These are phyloP conservation scores for Phoenix roebelenii DNA, from an alignment of 176 grass and related monocot genomes.

Conservation along the genomic window DNA sequence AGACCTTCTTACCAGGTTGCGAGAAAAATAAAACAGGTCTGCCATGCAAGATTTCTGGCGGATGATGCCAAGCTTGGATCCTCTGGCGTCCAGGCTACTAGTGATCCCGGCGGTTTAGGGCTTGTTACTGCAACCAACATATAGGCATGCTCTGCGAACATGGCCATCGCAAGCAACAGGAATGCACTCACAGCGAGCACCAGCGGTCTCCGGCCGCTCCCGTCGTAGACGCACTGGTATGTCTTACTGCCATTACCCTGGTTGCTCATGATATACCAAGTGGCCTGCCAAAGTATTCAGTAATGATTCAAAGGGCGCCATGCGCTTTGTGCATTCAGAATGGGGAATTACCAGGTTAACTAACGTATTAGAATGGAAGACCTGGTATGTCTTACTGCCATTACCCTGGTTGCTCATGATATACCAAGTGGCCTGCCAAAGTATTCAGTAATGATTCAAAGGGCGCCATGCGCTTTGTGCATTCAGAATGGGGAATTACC, in stretches of 20 bases:
- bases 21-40: slow-evolving; percentile 67
- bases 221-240: slow-evolving; percentile 55
- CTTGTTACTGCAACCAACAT: slow-evolving; percentile 66
- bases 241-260: slow-evolving; percentile 25
- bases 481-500: not conserved
- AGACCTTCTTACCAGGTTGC: slow-evolving; percentile 42
- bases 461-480: not conserved
- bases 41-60: slow-evolving; percentile 35
- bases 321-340: not conserved
- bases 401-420: slow-evolving; percentile 38
- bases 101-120: slow-evolving; percentile 11
- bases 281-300: slow-evolving; percentile 29
- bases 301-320: not conserved
- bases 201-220: slow-evolving; percentile 45
- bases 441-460: not conserved
- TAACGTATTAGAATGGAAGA: too few species aligned
- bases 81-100: slow-evolving; percentile 23
- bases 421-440: slow-evolving; percentile 57
- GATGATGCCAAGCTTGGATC: slow-evolving; percentile 25
- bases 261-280: slow-evolving; percentile 54
- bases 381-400: slow-evolving; percentile 25
- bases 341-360: too few species aligned
- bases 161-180: slow-evolving; percentile 75
- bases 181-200: slow-evolving; percentile 62
- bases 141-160: slow-evolving; percentile 86